Evolutionary conservation across 345 rosid genomes (phyloP), one percentile per base, ranked within the genome.

Genomic region (Aquilaria malaccensis): DNA sequence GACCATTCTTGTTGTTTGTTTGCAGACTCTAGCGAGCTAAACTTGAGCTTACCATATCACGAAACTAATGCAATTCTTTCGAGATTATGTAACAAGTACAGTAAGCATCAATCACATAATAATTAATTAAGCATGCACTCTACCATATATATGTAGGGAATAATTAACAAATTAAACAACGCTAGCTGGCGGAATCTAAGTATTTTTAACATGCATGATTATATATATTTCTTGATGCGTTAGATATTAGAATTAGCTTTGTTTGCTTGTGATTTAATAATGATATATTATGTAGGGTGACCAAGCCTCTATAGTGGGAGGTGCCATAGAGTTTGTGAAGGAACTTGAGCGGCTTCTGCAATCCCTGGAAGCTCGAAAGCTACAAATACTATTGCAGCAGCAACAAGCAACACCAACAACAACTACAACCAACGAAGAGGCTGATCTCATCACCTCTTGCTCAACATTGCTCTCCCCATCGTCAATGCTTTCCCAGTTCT

Each of bases 221-320:
- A 22, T 22, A 22, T 22, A 22, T 22, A 22, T 22, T 22, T 22
- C 22, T 22, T 22, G 22, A 22, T 22, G 22, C 22, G 22, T 22
- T 22, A 22, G 22, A 22, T 22, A 22, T 22, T 22, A 22, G 22
- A 22, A 22, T 22, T 22, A 22, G 22, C 22, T 22, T 22, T 22
- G 22, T 22, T 22, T 22, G 22, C 22, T 0, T 22, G 22, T 22
- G 22, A 22, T 22, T 29, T 33, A 46, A 48, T 72, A 29, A 30
- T 65, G 43, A 14, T 7, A 46, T 9, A 13, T 2, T 49, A 9
- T 77, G 67, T 55, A 91, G 98, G 90, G 98, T 67, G 98, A 91
- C 72, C 98, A 88, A 70, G 98, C 98, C 3, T 86, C 98, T 30
- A 82, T 86, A 66, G 96, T 91, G 52, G 98, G 91, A 41, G 96